phyloP scores from a whole-genome alignment of 768 basidiomycete genomes.

The Collybia nuda region DNA sequence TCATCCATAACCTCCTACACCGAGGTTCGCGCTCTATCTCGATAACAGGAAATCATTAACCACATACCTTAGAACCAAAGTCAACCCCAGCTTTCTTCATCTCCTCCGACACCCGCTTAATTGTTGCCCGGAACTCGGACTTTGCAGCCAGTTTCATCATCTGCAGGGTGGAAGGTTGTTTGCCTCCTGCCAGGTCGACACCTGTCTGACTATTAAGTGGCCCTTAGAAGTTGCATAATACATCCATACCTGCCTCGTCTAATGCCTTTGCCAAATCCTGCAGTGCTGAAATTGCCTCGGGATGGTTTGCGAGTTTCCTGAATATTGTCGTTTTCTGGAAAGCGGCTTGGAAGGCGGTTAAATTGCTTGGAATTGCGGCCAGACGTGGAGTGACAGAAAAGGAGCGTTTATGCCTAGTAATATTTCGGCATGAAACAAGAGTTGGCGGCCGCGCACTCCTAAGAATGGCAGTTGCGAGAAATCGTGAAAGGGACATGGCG shows the following conservation, averaged over 20 bases:
- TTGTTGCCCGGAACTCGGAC: constrained; percentile 50
- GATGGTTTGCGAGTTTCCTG: constrained; percentile 47
- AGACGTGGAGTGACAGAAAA: constrained; percentile 17
- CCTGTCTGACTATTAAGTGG: constrained; percentile 31
- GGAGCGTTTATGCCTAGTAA: constrained; percentile 8
- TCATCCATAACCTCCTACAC: constrained; percentile 49
- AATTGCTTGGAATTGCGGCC: constrained; percentile 27
- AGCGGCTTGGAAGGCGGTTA: constrained; percentile 32
- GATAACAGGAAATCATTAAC: no score
- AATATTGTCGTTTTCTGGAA: constrained; percentile 46
- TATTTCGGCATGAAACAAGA: constrained; percentile 5
- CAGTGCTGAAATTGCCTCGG: constrained; percentile 50
- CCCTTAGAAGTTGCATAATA: background rate
- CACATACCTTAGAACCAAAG: constrained; percentile 29
- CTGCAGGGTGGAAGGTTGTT: constrained; percentile 47
- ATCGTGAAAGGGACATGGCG: constrained; percentile 13
- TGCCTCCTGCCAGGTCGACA: constrained; percentile 42
- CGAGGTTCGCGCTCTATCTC: no score
- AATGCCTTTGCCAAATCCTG: constrained; percentile 42
- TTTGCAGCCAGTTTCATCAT: constrained; percentile 55
- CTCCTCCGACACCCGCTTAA: constrained; percentile 44
- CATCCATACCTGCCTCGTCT: constrained; percentile 43
- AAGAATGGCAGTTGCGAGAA: constrained; percentile 11
- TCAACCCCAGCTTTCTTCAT: constrained; percentile 63
- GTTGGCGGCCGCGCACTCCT: constrained; percentile 9